phyloP scores from a whole-genome alignment of 2,329 filamentous ascomycete genomes.

The Botryosphaeria dothidea region DNA sequence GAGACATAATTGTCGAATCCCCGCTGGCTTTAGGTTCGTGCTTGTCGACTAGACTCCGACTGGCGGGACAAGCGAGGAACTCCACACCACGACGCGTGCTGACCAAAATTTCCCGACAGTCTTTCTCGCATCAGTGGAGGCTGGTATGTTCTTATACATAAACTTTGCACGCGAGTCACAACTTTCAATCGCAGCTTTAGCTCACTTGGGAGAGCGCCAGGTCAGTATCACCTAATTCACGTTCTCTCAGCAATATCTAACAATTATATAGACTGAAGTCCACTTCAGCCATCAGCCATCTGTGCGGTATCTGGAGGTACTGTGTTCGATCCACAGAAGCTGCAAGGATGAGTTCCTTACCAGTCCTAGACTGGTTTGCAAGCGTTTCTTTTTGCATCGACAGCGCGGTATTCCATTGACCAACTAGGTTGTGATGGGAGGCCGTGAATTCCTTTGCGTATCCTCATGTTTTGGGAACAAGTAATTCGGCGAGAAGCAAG shows the following conservation, averaged over 20 bases:
- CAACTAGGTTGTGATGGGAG: too few species aligned
- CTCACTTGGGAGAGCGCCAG: conserved; percentile 41
- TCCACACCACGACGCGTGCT: not conserved
- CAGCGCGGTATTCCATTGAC: too few species aligned
- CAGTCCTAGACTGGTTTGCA: conserved; percentile 1
- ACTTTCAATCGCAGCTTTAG: conserved; percentile 30
- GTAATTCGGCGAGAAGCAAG: too few species aligned
- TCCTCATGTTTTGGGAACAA: too few species aligned
- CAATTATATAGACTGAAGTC: conserved; percentile 38
- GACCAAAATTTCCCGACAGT: not conserved
- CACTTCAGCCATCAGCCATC: conserved; percentile 27
- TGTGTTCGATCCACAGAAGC: conserved; percentile 41
- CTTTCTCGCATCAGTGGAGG: not conserved
- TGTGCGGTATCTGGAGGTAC: conserved; percentile 40
- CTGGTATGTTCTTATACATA: not conserved
- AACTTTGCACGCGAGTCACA: fast-evolving
- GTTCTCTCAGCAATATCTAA: too few species aligned
- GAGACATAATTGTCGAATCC: too few species aligned
- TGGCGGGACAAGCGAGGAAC: not conserved
- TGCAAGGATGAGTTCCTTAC: conserved; percentile 19
- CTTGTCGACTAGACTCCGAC: not conserved
- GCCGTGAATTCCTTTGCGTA: too few species aligned
- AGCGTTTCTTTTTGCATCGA: not conserved
- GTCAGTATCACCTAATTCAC: too few species aligned
- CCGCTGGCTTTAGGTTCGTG: not conserved